Evolutionary conservation across 2,329 filamentous ascomycete genomes (phyloP).

Genomic region (Diplodia scrobiculata): DNA sequence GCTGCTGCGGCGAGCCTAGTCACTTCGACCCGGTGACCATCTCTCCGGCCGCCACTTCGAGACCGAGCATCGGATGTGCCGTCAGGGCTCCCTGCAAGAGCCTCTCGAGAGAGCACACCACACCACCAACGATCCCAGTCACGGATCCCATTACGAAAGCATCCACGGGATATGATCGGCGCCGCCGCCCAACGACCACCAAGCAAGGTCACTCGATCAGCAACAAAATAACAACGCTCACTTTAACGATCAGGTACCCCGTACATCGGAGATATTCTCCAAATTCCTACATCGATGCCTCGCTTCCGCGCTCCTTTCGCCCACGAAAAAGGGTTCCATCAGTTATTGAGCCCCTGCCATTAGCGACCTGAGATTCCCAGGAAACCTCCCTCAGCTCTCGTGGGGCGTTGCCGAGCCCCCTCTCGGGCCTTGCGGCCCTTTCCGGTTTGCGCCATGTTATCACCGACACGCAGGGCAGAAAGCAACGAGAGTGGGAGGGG

Average conservation of each 20-base stretch:
- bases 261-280: neutral
- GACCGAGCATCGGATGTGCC: neutral
- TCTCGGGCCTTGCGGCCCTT: neutral
- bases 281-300: neutral
- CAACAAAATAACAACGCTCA: neutral
- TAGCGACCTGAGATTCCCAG: neutral
- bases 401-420: neutral
- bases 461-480: neutral
- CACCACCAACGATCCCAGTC: neutral
- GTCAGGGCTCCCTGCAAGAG: neutral
- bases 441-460: neutral
- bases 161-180: neutral
- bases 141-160: neutral
- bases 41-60: neutral
- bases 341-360: neutral
- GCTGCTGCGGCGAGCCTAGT: neutral
- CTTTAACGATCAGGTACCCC: neutral
- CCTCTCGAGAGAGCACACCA: neutral
- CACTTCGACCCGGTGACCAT: neutral
- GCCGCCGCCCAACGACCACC: neutral
- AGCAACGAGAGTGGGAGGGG: too few species aligned
- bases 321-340: neutral
- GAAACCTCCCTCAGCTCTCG: neutral
- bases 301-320: neutral
- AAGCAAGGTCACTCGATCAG: neutral